These are phyloP conservation scores for Pseudogymnoascus sp. DNA, from an alignment of 2,329 filamentous ascomycete genomes.

Conservation along the genomic window DNA sequence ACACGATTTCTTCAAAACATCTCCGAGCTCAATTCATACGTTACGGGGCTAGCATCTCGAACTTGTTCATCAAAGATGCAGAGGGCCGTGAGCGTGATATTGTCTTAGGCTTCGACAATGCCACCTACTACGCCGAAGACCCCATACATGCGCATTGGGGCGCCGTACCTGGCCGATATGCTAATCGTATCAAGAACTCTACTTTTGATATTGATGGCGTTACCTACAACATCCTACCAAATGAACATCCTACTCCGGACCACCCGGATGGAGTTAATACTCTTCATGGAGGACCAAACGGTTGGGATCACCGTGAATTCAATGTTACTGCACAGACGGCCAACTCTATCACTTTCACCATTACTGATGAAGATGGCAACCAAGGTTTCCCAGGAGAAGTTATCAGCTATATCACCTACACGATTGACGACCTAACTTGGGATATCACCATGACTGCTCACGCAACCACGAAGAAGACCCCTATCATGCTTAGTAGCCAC, in stretches of 20 bases:
- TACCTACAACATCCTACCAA: slow-evolving; percentile 51
- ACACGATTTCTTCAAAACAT: slow-evolving; percentile 60
- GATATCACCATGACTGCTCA: slow-evolving; percentile 65
- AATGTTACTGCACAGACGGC: slow-evolving; percentile 61
- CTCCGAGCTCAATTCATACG: slow-evolving; percentile 64
- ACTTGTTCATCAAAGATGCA: slow-evolving; percentile 63
- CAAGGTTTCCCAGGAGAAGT: slow-evolving; percentile 76
- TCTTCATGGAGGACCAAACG: slow-evolving; percentile 61
- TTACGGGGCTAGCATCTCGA: slow-evolving; percentile 66
- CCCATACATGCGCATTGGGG: slow-evolving; percentile 63
- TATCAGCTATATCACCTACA: slow-evolving; percentile 66
- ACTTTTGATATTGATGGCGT: slow-evolving; percentile 60
- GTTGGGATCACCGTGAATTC: slow-evolving; percentile 74
- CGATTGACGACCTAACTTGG: slow-evolving; percentile 58
- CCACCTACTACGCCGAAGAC: slow-evolving; percentile 59
- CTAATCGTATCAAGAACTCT: slow-evolving; percentile 74
- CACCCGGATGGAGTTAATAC: slow-evolving; percentile 52
- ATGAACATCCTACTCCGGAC: slow-evolving; percentile 51
- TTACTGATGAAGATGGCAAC: slow-evolving; percentile 65
- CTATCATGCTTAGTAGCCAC: slow-evolving; percentile 70
- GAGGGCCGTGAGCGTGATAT: slow-evolving; percentile 62
- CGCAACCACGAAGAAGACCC: slow-evolving; percentile 65
- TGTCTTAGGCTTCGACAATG: slow-evolving; percentile 69
- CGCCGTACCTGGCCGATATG: slow-evolving; percentile 67
- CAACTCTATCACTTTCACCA: slow-evolving; percentile 65